A percentile compares a stretch with the other conserved stretches of the same genome.
These are phyloP conservation scores for Cynanchum wilfordii DNA, from an alignment of 257 asterid genomes.

Conservation along the genomic window DNA sequence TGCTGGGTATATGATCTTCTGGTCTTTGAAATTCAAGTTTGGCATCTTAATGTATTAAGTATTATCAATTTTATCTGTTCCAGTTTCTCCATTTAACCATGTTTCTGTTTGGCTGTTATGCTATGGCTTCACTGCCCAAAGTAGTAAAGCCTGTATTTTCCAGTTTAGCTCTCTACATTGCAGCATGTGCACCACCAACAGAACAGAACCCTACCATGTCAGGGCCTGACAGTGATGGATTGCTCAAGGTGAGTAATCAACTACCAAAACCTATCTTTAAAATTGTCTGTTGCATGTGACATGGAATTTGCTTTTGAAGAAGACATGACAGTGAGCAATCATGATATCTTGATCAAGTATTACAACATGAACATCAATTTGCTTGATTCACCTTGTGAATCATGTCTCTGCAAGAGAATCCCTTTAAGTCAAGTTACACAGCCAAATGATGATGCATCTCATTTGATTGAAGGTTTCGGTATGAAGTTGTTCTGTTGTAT, in stretches of 20 bases:
- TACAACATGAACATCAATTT: not conserved
- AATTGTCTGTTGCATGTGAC: not conserved
- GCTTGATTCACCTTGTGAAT: not conserved
- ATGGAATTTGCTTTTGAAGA: not conserved
- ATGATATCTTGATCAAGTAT: not conserved
- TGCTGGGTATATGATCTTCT: not conserved
- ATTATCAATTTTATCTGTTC: not conserved
- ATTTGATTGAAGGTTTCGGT: constrained; percentile 1
- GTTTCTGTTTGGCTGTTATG: not conserved
- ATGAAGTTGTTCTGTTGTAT: too few relatives aligned
- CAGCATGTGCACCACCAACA: not conserved
- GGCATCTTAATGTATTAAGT: not conserved
- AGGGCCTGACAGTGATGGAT: not conserved
- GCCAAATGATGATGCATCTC: constrained; percentile 1
- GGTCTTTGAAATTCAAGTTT: not conserved
- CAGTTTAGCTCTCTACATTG: not conserved
- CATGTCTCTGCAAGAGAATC: not conserved
- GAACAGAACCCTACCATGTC: not conserved
- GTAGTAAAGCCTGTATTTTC: not conserved
- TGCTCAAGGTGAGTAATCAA: not conserved
- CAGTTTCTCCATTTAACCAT: not conserved
- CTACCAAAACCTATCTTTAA: not conserved
- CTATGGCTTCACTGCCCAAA: not conserved
- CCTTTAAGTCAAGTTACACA: not conserved
- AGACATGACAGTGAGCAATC: not conserved